Evolutionary conservation across 306 rosid genomes (phyloP), one percentile per base, ranked within the genome.

Genomic region (Prunus armeniaca): DNA sequence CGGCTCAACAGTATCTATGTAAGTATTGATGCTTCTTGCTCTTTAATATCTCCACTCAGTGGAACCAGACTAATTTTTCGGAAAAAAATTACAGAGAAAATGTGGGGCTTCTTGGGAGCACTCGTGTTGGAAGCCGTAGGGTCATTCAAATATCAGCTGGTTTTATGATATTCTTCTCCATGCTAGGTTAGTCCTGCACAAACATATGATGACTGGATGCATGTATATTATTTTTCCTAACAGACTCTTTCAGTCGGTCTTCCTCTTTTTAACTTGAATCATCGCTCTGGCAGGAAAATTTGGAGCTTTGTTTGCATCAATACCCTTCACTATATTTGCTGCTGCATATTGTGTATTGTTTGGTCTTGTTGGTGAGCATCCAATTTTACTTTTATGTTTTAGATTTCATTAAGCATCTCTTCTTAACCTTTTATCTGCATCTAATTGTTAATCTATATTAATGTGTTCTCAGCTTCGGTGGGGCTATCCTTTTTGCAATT

Each of bases 401-500:
- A 60, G 56, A 25, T 65, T 17, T 51, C 24, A 38, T 25, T 46
- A 8, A 75, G 32, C 27, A 60, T 47, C 12, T 38, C 2, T n/a
- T 68, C 50, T 76, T 30, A 7, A 9, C 18, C 11, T 9, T 54
- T 76, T 25, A 30, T 18, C 58, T 51, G 52, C 60, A 81, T 15
- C 74, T 78, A 47, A 82, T 76, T 69, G 25, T 8, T 24, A 2
- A 34, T 54, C 3, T 41, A 32, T 41, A 32, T 57, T 57, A 47
- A 52, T 64, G 58, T 56, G 58, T 83, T 76, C 78, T 68, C 96
- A 96, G 99, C 98, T 80, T 96, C 99, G 11, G 99, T 96, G 74
- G 99, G 99, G 67, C 84, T 96, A 74, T 96, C 99, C 71, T 92
- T 96, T 87, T 83, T 96, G 97, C 99, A 96, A 83, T 96, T 96